Evolutionary conservation across 371 early-diverging fungal genomes (phyloP), one percentile per base, ranked within the genome.

Genomic region (Fennellomyces sp.): DNA sequence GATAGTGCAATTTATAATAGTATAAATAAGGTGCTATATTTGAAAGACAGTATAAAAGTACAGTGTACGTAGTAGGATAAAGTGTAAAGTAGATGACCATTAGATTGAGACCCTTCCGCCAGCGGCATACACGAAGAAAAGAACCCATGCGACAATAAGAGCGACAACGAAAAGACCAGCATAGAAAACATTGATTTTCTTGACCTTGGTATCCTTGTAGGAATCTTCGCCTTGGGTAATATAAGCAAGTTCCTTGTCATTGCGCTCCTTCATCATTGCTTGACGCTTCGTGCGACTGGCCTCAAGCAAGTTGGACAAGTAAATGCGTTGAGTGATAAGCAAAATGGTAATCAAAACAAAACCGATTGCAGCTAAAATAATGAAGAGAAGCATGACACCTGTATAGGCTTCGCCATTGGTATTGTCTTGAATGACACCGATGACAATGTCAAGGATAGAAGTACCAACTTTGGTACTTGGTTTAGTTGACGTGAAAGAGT

Each of bases 401-500:
- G 69, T 68, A 56, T 79, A 79, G 4, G 72, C 68, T 58, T 74
- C 72, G 2, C 59, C 56, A 1, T 64, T 69, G 0, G 78, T 75
- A 17, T 74, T 63, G 60, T 84, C 84, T 56, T 84, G 84, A 12
- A 84, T 64, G 3, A 79, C 75, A 55, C 84, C 84, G 26, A 82
- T 59, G 25, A 70, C 61, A 29, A 80, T 77, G 54, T 84, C 82
- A 12, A 84, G 61, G 49, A 84, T 79, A 17, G 81, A 61, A 3
- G 78, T 71, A 35, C 81, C 84, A 49, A 82, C 59, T 54, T n/a
- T n/a, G n/a, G n/a, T n/a, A n/a, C n/a, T n/a, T n/a, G n/a, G n/a
- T n/a, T n/a, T n/a, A n/a, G n/a, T n/a, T n/a, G n/a, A n/a, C n/a
- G n/a, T n/a, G n/a, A n/a, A n/a, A n/a, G n/a, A 33, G 35, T 33